These are phyloP conservation scores for Alternaria infectoria DNA, from an alignment of 2,329 filamentous ascomycete species.

Conservation along the genomic window DNA sequence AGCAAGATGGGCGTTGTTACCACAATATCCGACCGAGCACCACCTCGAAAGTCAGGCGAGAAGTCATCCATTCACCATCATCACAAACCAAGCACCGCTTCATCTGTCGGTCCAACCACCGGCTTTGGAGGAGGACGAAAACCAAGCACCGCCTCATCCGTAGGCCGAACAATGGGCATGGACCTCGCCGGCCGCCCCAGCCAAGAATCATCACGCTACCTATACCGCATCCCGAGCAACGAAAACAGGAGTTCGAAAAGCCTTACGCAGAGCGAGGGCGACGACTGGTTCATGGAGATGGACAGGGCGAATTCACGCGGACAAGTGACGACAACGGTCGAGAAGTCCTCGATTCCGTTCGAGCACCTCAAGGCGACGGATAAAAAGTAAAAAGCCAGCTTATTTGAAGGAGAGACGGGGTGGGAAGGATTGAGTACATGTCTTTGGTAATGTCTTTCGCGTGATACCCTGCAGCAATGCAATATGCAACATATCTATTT, in stretches of 20 bases:
- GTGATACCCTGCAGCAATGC: conserved; percentile 12
- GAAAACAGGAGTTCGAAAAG: conserved; percentile 1
- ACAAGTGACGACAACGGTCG: conserved; percentile 17
- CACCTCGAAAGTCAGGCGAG: background rate
- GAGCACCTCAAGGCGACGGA: conserved; percentile 10
- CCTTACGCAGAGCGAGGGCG: conserved; percentile 11
- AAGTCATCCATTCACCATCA: conserved; percentile 2
- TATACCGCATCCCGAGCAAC: conserved; percentile 16
- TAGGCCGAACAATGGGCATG: conserved; percentile 16
- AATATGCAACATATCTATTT: conserved; percentile 5
- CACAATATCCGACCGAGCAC: conserved; percentile 13
- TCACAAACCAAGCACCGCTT: conserved; percentile 15
- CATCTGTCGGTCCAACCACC: conserved; percentile 16
- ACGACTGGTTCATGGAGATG: conserved; percentile 29
- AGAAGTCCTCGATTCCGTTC: conserved; percentile 9
- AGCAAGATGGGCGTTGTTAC: conserved; percentile 22
- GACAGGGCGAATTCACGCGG: conserved; percentile 17
- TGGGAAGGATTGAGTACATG: background rate
- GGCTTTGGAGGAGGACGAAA: conserved; percentile 17
- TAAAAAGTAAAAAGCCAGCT: background rate
- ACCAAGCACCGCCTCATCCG: conserved; percentile 16
- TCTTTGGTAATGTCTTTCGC: conserved; percentile 6
- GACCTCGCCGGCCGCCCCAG: conserved; percentile 25
- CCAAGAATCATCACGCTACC: conserved; percentile 34
- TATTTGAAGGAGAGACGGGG: background rate